Evolutionary conservation across 495 filamentous ascomycete species (phyloP).

Genomic region (Parachaetomium inaequale): DNA sequence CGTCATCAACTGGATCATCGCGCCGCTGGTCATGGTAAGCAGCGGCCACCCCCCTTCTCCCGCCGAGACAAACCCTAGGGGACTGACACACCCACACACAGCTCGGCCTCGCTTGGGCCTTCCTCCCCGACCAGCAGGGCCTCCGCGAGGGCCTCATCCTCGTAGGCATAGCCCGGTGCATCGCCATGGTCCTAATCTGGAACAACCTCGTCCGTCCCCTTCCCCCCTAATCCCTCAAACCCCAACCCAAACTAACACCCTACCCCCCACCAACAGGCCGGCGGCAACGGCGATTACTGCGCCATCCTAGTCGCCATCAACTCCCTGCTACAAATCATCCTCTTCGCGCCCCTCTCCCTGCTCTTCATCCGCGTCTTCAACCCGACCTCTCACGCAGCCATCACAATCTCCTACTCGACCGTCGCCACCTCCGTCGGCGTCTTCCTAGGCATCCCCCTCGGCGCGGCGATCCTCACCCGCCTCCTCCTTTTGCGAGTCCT

Average conservation of each 20-base stretch:
- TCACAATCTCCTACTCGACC: conserved; percentile 58
- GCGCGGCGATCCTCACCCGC: conserved; percentile 72
- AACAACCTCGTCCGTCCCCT: too few species aligned
- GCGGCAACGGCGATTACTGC: conserved; percentile 79
- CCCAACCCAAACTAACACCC: too few species aligned
- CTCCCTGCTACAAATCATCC: conserved; percentile 79
- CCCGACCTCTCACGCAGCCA: conserved; percentile 28
- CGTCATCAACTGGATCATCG: conserved; percentile 84
- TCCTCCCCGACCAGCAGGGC: conserved; percentile 66
- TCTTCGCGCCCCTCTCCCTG: conserved; percentile 76
- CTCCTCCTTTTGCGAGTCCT: conserved; percentile 54
- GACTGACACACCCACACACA: conserved; percentile 30
- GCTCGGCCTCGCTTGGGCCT: conserved; percentile 76
- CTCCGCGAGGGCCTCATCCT: conserved; percentile 72
- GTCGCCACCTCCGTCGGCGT: conserved; percentile 79
- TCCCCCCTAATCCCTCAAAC: too few species aligned
- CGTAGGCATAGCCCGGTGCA: conserved; percentile 74
- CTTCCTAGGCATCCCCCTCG: conserved; percentile 83
- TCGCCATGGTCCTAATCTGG: conserved; percentile 88
- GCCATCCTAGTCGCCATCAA: conserved; percentile 89
- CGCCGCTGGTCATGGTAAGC: conserved; percentile 80
- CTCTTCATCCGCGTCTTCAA: conserved; percentile 75
- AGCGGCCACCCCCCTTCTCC: too few species aligned
- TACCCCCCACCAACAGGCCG: too few species aligned
- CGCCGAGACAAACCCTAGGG: not conserved